Evolutionary conservation across 768 basidiomycete genomes (phyloP), one percentile per base, ranked within the genome.

Genomic region (Leccinum olivaceopallidum): DNA sequence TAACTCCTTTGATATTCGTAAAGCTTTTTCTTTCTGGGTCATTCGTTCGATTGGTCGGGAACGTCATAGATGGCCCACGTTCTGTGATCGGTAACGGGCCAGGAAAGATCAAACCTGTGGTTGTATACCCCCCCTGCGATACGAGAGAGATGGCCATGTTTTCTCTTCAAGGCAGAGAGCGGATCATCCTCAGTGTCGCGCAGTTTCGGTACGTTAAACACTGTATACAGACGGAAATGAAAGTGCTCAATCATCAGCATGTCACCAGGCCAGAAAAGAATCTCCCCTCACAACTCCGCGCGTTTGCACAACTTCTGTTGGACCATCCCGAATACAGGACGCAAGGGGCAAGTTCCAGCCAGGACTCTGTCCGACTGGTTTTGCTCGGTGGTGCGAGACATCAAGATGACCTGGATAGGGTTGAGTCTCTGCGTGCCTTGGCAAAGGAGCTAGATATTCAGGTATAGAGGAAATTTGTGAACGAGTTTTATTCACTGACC

Each of bases 81-180:
- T 51, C 60, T 2, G 51, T 32, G 4, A 24, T 6, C 8, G 34
- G 58, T 12, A n/a, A 7, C 10, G 55, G 30, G 18, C 6, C 26
- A n/a, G 22, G 24, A 9, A 54, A 59, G 52, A 55, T 59, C 1
- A 50, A 48, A 51, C 71, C 67, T 14, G 12, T 66, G 48, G 87
- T 88, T 52, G 91, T 97, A 1, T 98, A 94, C 71, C 96, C 97
- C 0, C 92, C 97, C 0, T 98, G 97, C 69, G 92, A 96, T 66
- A 95, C 92, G 0, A 79, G 79, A 14, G 88, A 85, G 65, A 85
- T 97, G 75, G 76, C 77, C 12, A 73, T 70, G 37, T 89, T 86
- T 65, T 70, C 81, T 2, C 74, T 90, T 26, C 78, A 78, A 56
- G 71, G 71, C 10, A 77, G 92, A 55, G 80, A 87, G 57, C 82